Evolutionary conservation across 331 rosid species (phyloP), one percentile per base, ranked within the genome.

Genomic region (Rosa hybrid): DNA sequence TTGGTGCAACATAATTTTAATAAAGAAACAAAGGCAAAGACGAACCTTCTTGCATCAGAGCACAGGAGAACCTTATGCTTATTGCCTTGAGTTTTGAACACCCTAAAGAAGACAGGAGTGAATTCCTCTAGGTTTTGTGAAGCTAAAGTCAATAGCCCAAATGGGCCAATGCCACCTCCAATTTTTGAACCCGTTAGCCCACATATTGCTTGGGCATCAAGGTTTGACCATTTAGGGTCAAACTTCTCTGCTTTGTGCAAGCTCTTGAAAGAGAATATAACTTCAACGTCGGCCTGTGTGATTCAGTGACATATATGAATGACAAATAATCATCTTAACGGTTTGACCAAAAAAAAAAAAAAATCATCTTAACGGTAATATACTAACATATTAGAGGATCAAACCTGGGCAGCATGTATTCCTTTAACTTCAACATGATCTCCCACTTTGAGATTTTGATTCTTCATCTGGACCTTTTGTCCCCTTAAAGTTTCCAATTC

Each of bases 21-120:
- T 56, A 54, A 51, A 44, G 8, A 51, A 51, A 54, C 21, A 2
- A 20, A 20, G 8, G 62, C 25, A 56, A 20, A 56, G 68, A 65
- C 46, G 18, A 65, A 65, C 71, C 71, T 65, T 5, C 39, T 77
- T 1, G 98, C 99, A 83, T 95, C 98, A 6, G 98, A 89, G 86
- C 99, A 93, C 56, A 95, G 27, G 73, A 95, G 99, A 79, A 91
- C 88, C 12, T 87, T 89, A 9, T 90, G 92, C 41, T 89, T 89
- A 2, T 49, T 56, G 16, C 83, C 54, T 69, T 78, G 62, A 42
- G 90, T 81, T 84, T 86, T 93, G 84, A 95, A 95, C 41, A 95
- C 70, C 60, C 98, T 90, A 59, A 91, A 95, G 81, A 95, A 95
- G 4, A 95, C 97, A 4, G 98, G 99, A 80, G 99, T 95, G 59